Evolutionary conservation across 78 protist species (phyloP).

Genomic region (Pigoraptor vietnamica): DNA sequence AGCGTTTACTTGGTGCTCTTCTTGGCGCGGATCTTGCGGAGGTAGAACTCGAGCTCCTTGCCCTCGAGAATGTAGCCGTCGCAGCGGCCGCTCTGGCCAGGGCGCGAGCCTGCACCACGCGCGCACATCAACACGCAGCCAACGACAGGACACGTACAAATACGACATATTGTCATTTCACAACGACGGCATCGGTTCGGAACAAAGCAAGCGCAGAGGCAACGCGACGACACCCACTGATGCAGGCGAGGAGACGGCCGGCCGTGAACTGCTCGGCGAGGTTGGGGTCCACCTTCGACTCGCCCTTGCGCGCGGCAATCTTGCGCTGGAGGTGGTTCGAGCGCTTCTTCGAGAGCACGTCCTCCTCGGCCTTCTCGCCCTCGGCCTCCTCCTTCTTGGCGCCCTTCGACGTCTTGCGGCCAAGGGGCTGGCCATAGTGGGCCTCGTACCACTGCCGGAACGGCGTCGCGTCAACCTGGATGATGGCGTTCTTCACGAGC

Average conservation of each 20-base stretch:
- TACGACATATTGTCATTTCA: too few species aligned
- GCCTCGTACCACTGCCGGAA: conserved; percentile 95
- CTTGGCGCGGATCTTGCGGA: conserved; percentile 60
- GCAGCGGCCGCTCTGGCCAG: conserved; percentile 96
- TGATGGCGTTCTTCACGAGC: conserved; percentile 93
- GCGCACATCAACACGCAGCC: background rate
- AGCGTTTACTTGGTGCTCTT: background rate
- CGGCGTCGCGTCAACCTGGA: conserved; percentile 94
- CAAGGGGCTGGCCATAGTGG: conserved; percentile 89
- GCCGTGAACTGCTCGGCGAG: conserved; percentile 82
- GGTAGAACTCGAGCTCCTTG: conserved; percentile 97
- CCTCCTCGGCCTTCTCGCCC: conserved; percentile 48
- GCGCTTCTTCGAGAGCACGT: conserved; percentile 22
- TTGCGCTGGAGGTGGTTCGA: conserved; percentile 14
- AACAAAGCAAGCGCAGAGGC: background rate
- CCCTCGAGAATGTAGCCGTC: conserved; percentile 99
- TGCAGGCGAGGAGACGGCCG: conserved; percentile 93
- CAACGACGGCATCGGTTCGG: too few species aligned
- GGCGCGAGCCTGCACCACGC: conserved; percentile 58
- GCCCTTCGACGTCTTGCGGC: conserved; percentile 75
- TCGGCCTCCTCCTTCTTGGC: conserved; percentile 48
- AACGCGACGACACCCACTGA: conserved; percentile 43
- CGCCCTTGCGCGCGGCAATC: conserved; percentile 23
- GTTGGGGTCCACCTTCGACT: conserved; percentile 54
- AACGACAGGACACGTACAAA: background rate